phyloP scores from a whole-genome alignment of 2,329 filamentous ascomycete genomes.

The Alternaria brassicae region DNA sequence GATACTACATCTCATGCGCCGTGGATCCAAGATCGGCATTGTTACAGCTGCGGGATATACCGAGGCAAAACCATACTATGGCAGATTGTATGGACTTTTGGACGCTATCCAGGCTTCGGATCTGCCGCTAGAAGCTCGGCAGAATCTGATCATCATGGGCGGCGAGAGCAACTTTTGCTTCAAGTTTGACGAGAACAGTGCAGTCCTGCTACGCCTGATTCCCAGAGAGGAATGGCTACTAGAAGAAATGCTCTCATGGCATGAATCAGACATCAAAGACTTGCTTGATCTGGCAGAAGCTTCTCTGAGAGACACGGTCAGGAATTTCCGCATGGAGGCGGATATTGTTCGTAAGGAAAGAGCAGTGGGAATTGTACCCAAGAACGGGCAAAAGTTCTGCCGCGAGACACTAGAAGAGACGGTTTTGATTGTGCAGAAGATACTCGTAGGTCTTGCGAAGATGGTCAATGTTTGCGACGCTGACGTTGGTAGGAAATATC shows the following conservation, averaged over 20 bases:
- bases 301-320: conserved; percentile 81
- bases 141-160: conserved; percentile 88
- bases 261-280: conserved; percentile 74
- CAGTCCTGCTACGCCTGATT: conserved; percentile 72
- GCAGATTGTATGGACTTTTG: conserved; percentile 83
- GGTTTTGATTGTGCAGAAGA: conserved; percentile 91
- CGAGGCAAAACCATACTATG: conserved; percentile 84
- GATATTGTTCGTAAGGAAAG: conserved; percentile 85
- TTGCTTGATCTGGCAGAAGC: conserved; percentile 90
- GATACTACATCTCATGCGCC: conserved; percentile 73
- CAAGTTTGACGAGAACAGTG: conserved; percentile 70
- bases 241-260: conserved; percentile 79
- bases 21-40: conserved; percentile 86
- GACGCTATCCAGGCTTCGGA: conserved; percentile 73
- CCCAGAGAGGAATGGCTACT: conserved; percentile 73
- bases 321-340: conserved; percentile 80
- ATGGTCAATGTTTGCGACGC: not conserved
- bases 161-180: conserved; percentile 97
- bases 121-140: conserved; percentile 71
- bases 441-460: conserved; percentile 59
- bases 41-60: conserved; percentile 97
- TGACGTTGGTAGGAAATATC: conserved; percentile 68
- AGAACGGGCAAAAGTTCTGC: conserved; percentile 71
- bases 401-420: conserved; percentile 95
- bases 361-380: conserved; percentile 60